A percentile compares a stretch with the other conserved stretches of the same genome.
These are phyloP conservation scores for Neurospora sp. DNA, from an alignment of 495 filamentous ascomycete genomes.

Conservation along the genomic window DNA sequence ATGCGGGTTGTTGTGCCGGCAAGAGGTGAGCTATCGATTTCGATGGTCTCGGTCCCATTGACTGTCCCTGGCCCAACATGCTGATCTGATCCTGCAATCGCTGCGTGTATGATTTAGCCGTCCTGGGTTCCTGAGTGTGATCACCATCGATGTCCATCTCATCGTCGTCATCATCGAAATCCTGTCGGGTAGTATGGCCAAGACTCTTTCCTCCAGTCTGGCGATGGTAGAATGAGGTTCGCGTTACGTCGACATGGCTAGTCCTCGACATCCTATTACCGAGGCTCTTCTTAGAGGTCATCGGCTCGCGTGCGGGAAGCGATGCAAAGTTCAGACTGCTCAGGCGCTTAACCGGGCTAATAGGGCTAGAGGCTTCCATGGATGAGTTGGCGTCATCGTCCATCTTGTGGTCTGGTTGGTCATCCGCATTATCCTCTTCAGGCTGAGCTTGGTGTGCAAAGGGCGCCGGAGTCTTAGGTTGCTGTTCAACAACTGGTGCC, in stretches of 20 bases:
- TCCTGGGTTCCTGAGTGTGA: slow-evolving; percentile 24
- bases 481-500: not conserved
- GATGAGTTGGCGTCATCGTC: slow-evolving; percentile 39
- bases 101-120: slow-evolving; percentile 76
- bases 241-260: slow-evolving; percentile 66
- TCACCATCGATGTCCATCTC: slow-evolving; percentile 52
- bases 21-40: slow-evolving; percentile 55
- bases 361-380: slow-evolving; percentile 40
- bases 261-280: slow-evolving; percentile 56
- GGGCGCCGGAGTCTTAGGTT: slow-evolving; percentile 1
- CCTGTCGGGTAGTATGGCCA: slow-evolving; percentile 28
- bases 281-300: slow-evolving; percentile 70
- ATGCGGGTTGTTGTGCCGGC: slow-evolving; percentile 20
- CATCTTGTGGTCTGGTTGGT: slow-evolving; percentile 36
- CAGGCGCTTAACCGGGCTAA: slow-evolving; percentile 58
- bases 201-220: slow-evolving; percentile 52
- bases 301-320: slow-evolving; percentile 79
- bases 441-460: not conserved
- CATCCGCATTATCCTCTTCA: slow-evolving; percentile 9
- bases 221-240: slow-evolving; percentile 54
- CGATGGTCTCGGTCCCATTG: slow-evolving; percentile 47
- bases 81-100: slow-evolving; percentile 85
- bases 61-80: slow-evolving; percentile 76
- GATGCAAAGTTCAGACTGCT: slow-evolving; percentile 91
- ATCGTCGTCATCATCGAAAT: slow-evolving; percentile 36